phyloP scores from a whole-genome alignment of 345 rosid genomes.

The Adansonia digitata region DNA sequence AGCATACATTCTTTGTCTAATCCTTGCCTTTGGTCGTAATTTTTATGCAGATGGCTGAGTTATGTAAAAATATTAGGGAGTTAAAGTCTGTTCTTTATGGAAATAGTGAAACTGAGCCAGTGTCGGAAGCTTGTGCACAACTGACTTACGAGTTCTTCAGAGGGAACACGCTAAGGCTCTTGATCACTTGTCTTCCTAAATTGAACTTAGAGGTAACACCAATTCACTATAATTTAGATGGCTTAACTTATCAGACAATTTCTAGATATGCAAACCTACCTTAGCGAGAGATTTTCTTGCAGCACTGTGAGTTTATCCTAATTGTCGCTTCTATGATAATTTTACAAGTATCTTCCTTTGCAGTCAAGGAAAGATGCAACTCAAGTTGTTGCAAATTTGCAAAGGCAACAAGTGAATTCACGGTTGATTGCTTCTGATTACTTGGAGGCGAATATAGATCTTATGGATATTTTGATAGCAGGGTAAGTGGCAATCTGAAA shows the following conservation, averaged over 20 bases:
- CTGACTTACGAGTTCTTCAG: conserved; percentile 91
- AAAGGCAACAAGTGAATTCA: conserved; percentile 89
- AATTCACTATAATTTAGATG: neutral
- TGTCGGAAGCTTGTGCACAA: conserved; percentile 83
- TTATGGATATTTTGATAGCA: conserved; percentile 63
- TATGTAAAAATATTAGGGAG: conserved; percentile 71
- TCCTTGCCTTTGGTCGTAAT: neutral
- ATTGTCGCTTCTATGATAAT: conserved; percentile 5
- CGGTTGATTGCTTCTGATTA: conserved; percentile 90
- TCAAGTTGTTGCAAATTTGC: conserved; percentile 95
- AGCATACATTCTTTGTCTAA: neutral
- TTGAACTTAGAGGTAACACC: conserved; percentile 76
- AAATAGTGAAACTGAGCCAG: conserved; percentile 92
- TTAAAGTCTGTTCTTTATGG: conserved; percentile 89
- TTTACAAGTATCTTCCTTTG: conserved; percentile 15
- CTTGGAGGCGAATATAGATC: conserved; percentile 79
- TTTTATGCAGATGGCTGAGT: conserved; percentile 66
- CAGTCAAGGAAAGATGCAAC: conserved; percentile 98
- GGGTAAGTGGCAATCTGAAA: conserved; percentile 46
- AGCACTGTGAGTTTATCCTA: neutral
- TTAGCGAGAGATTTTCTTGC: neutral
- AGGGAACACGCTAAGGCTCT: conserved; percentile 70
- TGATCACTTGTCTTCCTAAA: conserved; percentile 74
- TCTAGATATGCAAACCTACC: neutral
- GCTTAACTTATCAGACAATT: neutral